Percentiles rank a stretch among this genome's conserved stretches.
Evolutionary conservation across 2,329 filamentous ascomycete species (phyloP).

Genomic region (Botryotinia narcissicola): DNA sequence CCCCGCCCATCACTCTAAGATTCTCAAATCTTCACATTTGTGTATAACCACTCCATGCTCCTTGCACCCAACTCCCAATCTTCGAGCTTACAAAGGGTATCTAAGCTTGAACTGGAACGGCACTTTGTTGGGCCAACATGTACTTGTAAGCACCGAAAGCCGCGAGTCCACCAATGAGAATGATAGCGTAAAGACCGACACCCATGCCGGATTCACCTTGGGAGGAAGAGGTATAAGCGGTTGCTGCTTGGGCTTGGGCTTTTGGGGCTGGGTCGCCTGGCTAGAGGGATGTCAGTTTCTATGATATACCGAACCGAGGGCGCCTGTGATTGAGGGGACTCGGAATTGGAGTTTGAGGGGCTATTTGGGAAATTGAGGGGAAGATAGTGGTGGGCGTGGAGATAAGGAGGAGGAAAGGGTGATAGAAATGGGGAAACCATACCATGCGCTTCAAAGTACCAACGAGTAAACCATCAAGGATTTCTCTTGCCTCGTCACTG

Average conservation of each 20-base stretch:
- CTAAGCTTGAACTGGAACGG: slow-evolving; percentile 10
- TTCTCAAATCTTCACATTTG: background rate
- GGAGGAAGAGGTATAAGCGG: slow-evolving; percentile 46
- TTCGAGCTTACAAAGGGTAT: background rate
- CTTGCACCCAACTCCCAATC: background rate
- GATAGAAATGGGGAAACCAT: slow-evolving; percentile 41
- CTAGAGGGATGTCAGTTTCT: slow-evolving; percentile 42
- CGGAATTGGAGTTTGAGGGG: background rate
- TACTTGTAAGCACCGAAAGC: slow-evolving; percentile 87
- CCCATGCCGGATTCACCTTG: slow-evolving; percentile 57
- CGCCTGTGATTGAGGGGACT: background rate
- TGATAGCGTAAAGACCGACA: slow-evolving; percentile 74
- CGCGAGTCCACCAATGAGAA: slow-evolving; percentile 72
- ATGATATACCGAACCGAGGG: background rate
- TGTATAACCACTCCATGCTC: background rate
- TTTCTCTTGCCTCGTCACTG: slow-evolving; percentile 96
- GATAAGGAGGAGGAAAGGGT: slow-evolving; percentile 9
- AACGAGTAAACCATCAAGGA: slow-evolving; percentile 73
- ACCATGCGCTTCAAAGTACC: slow-evolving; percentile 80
- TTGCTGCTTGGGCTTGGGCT: slow-evolving; percentile 49
- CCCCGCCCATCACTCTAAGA: background rate
- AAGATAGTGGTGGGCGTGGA: background rate
- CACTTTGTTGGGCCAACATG: slow-evolving; percentile 51
- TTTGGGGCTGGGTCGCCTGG: slow-evolving; percentile 69
- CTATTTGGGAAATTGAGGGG: background rate